Evolutionary conservation across 257 asterid species (phyloP).

Genomic region (Asclepias syriaca): DNA sequence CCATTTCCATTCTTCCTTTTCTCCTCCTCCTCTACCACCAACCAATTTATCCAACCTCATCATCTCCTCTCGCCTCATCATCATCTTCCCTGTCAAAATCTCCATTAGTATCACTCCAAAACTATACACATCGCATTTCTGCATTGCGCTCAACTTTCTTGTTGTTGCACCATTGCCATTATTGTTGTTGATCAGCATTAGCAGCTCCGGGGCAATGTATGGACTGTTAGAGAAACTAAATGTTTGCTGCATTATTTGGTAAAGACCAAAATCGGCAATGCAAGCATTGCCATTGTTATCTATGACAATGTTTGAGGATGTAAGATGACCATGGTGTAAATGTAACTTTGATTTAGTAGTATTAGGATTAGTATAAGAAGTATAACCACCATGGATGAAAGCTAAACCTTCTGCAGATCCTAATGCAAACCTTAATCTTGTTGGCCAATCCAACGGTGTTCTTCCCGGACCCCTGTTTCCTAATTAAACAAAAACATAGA

Average conservation of each 20-base stretch:
- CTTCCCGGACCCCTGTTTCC: constrained; percentile 47
- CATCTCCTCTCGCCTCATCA: constrained; percentile 20
- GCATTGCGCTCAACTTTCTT: constrained; percentile 5
- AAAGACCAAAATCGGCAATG: constrained; percentile 28
- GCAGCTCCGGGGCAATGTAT: constrained; percentile 28
- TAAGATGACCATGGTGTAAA: constrained; percentile 33
- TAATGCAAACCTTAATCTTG: constrained; percentile 30
- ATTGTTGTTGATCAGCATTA: not conserved
- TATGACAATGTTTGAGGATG: constrained; percentile 33
- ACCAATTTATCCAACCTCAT: constrained; percentile 31
- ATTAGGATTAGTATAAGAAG: not conserved
- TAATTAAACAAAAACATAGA: not conserved
- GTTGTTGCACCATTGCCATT: not conserved
- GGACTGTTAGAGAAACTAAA: constrained; percentile 16
- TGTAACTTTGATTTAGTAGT: constrained; percentile 27
- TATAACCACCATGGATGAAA: constrained; percentile 15
- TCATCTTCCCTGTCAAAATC: constrained; percentile 34
- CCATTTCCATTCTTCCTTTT: constrained; percentile 38
- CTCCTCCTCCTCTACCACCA: constrained; percentile 18
- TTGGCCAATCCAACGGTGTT: constrained; percentile 39
- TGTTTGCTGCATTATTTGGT: constrained; percentile 19
- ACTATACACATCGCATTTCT: constrained; percentile 32
- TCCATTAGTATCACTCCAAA: constrained; percentile 34
- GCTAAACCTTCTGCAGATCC: constrained; percentile 37
- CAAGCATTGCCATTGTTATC: constrained; percentile 32